Base-by-base conservation (phyloP, 768 basidiomycete genomes). In the Suillus fuscotomentosus region DNA sequence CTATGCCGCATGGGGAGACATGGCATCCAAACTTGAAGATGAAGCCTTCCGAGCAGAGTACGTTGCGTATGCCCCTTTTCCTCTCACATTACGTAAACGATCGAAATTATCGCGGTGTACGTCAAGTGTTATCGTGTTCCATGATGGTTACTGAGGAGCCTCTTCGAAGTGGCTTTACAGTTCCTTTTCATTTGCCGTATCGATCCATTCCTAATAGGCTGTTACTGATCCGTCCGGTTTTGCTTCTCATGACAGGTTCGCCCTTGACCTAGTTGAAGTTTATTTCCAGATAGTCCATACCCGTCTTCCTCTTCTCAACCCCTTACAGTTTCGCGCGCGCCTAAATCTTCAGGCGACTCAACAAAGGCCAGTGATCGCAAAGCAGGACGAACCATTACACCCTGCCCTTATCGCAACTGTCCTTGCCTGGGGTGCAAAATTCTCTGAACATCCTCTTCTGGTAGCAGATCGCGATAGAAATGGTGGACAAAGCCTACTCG, bases 201-300 rank as follows among this genome's bases (percentile, higher is more conserved):
- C 71, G 62, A 66, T 67, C 62, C 42, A 47, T 43, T 66, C 61
- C 55, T 60, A 67, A 47, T 65, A 48, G 54, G 60, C 59, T 63
- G 22, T 45, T 62, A 45, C 63, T 66, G 39, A 68, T 62, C 61
- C 63, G 36, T 50, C 41, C 15, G 68, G 51, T 54, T 61, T 36
- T 62, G 38, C 63, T 56, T 65, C 45, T 65, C 53, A 65, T 70
- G 41, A 63, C 72, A 97, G 95, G 77, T 92, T 98, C 71, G 91
- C 94, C 3, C 86, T 91, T 60, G 95, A 98, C 78, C 88, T 97
- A 61, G 88, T 97, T 71, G 94, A 97, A 77, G 94, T 96, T 53
- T 98, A 90, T 79, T 96, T 97, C 75, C 93, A 96, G 76, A 92
- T 92, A 65, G 91, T 93, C 47, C 94, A 96, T 76, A 90, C 91